phyloP scores from a whole-genome alignment of 73 alveolate species.

The Tetrahymena borealis region DNA sequence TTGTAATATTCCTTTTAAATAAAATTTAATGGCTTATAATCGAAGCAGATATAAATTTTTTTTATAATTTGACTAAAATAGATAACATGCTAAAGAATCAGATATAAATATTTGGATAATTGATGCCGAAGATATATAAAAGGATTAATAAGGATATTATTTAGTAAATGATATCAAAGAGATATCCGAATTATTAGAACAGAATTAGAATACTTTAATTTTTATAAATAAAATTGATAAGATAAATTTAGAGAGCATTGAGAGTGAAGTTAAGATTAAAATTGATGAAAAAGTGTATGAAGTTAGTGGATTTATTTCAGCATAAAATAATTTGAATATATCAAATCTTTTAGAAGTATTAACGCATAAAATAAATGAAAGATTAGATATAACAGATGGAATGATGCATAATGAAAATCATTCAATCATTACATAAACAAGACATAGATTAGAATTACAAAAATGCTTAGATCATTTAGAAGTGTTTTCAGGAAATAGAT shows the following conservation, averaged over 20 bases:
- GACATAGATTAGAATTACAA: conserved; percentile 26
- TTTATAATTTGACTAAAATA: neutral
- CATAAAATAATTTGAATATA: neutral
- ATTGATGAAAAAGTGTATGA: neutral
- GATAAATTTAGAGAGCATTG: neutral
- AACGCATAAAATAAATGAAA: neutral
- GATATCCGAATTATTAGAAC: neutral
- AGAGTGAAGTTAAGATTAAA: neutral
- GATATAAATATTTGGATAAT: neutral
- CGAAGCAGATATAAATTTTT: neutral
- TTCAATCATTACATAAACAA: conserved; percentile 15
- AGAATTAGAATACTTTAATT: neutral
- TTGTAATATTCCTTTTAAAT: no score
- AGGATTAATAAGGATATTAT: neutral
- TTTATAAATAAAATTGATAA: neutral
- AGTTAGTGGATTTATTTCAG: neutral
- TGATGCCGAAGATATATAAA: neutral
- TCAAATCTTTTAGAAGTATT: neutral
- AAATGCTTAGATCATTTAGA: conserved; percentile 11
- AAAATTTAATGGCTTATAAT: no score
- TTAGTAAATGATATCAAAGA: neutral
- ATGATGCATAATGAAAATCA: neutral
- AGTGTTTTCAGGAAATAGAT: conserved; percentile 10
- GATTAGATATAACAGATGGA: neutral
- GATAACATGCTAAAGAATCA: neutral